Base-by-base conservation (phyloP, 1,284 basidiomycete species). In the Entoloma clypeatum region DNA sequence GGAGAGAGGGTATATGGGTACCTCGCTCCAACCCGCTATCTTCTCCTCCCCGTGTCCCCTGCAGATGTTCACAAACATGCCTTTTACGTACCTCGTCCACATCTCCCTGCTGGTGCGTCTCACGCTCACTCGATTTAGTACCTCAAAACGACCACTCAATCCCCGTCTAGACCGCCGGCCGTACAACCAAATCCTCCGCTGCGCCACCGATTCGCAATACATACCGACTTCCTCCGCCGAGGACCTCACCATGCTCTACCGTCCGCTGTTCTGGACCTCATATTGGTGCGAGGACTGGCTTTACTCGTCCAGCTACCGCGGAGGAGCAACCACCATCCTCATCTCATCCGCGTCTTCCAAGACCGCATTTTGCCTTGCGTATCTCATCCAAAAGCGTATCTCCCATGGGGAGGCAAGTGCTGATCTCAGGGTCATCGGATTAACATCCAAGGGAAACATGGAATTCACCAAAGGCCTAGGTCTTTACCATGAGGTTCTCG, bases 251-350 rank as follows among this genome's bases (percentile, higher is more conserved):
- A 81, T 82, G 79, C 67, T 83, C 11, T 83, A 78, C 47, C 71
- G 79, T 0, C 79, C 80, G 0, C 61, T 82, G 5, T 81, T 80
- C 57, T 82, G 79, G 80, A 82, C 79, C 0, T 69, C 80, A 2
- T 82, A 72, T 50, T 82, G 79, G 80, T 79, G 71, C 49, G 78
- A 82, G 52, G 81, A 83, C 51, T 82, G 78, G 77, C 54, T 83
- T 2, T 59, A 69, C 41, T 59, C 64, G 2, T 65, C 71, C 3
- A 45, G 52, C 10, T 81, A 80, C 54, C 65, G 68, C 4, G 67
- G 65, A 1, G 69, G 65, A 6, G 69, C 69, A 2, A 65, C 59
- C 3, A 54, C 57, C 21, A 60, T 82, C 42, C 60, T 82, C 34
- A 69, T 82, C 19, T 79, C 79, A 1, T 79, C 78, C 26, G 80